Evolutionary conservation across 2,329 filamentous ascomycete genomes (phyloP), one percentile per base, ranked within the genome.

Genomic region (Endocalyx cinctus): DNA sequence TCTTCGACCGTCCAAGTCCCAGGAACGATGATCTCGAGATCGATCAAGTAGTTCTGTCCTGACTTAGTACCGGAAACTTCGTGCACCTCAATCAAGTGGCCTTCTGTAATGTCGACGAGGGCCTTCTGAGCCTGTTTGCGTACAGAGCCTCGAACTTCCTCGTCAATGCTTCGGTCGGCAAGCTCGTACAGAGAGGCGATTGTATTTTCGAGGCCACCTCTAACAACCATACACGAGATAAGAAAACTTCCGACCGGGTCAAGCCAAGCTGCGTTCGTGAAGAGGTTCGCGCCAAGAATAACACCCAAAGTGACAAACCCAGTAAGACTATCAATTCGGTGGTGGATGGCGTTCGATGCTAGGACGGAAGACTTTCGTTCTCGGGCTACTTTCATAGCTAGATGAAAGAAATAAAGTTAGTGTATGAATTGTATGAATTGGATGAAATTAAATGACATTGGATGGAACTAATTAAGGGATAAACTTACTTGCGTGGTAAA

Each of bases 291-390:
- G 27, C 88, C 89, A 13, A 87, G 78, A 51, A 98, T 95, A 16
- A 87, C 90, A 37, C 84, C 72, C 18, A 97, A 74, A 2, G 92
- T 94, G 35, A 97, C 92, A 50, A 97, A 85, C 45, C 90, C 90
- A 2, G 92, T 98, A 36, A 96, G 74, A 38, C 88, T 95, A 63
- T 98, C 92, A 56, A 98, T 82, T 40, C 92, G 87, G 67, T 97
- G 92, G 64, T 98, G 92, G 46, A 97, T 75, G 38, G 92, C 90
- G 56, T 98, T 98, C 38, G 89, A 96, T 25, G 90, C 89, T 16
- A 98, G 78, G 39, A 98, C 88, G 6, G 89, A 94, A 10, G 90
- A 97, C 57, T 95, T 94, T 59, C 90, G 86, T 63, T 95, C 87
- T 50, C 80, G 80, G 28, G 92, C 92, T 40, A 98, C 79, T 67